Evolutionary conservation across 768 basidiomycete species (phyloP).

Genomic region (Pulveroboletus sp.): DNA sequence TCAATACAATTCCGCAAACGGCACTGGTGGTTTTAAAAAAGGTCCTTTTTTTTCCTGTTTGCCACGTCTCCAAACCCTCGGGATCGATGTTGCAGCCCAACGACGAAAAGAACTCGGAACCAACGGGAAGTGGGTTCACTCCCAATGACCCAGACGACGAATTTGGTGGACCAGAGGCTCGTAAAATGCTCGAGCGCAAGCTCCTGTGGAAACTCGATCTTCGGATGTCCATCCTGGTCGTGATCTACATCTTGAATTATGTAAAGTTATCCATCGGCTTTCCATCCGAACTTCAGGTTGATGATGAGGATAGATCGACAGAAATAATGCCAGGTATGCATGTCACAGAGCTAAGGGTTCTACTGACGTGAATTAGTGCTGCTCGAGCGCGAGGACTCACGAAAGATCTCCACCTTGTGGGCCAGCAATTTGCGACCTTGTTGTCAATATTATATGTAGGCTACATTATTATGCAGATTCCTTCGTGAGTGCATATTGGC

Average conservation of each 20-base stretch:
- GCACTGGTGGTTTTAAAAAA: not conserved
- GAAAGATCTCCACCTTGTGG: constrained; percentile 58
- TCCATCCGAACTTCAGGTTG: not conserved
- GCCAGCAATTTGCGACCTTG: constrained; percentile 61
- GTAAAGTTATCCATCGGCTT: constrained; percentile 13
- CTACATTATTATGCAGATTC: constrained; percentile 41
- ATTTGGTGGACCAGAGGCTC: constrained; percentile 46
- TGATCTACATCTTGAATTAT: constrained; percentile 39
- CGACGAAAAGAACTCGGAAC: constrained; percentile 1
- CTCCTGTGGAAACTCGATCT: constrained; percentile 55
- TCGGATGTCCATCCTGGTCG: constrained; percentile 51
- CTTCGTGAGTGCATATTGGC: constrained; percentile 29
- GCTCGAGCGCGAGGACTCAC: constrained; percentile 70
- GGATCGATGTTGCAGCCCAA: constrained; percentile 1
- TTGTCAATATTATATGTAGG: constrained; percentile 70
- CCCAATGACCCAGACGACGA: constrained; percentile 34
- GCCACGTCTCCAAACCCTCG: constrained; percentile 12
- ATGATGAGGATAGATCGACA: constrained; percentile 47
- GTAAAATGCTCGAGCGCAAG: constrained; percentile 48
- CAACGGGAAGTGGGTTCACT: constrained; percentile 1
- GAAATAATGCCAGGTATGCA: constrained; percentile 64
- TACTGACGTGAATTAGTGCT: constrained; percentile 40
- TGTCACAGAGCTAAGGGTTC: not conserved
- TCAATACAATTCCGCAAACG: not conserved
- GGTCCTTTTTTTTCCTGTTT: not conserved